Conservation (phyloP, 2,329 filamentous ascomycete genomes). For the Trichoderma harzianum region DNA sequence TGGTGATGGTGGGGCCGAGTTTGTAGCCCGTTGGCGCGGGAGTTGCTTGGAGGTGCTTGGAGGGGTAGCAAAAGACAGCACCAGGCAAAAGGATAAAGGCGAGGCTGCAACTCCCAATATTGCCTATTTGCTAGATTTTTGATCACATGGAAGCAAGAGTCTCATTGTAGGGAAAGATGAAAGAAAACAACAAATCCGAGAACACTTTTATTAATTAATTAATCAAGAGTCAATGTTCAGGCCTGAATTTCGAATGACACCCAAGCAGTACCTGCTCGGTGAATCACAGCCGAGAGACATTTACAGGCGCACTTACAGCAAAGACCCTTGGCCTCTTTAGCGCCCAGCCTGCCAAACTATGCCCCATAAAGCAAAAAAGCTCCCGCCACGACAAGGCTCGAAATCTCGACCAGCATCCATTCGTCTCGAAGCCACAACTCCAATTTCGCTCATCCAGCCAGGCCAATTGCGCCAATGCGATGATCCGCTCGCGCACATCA, state of each 20-base stretch:
- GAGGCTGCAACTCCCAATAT: neutral
- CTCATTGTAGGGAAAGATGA: neutral
- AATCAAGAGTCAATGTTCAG: neutral
- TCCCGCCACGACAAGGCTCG: neutral
- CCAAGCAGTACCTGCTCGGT: neutral
- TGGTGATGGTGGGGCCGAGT: conserved; percentile 15
- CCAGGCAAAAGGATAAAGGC: neutral
- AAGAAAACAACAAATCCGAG: neutral
- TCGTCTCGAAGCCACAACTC: neutral
- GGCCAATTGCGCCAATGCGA: conserved; percentile 21
- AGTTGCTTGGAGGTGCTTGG: neutral
- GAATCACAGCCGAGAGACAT: neutral
- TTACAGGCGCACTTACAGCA: neutral
- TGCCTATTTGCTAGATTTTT: neutral
- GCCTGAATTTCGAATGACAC: neutral
- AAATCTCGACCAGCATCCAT: neutral
- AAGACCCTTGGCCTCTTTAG: neutral
- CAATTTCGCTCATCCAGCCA: neutral
- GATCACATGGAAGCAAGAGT: neutral
- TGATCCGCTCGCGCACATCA: conserved; percentile 31
- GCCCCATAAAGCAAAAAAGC: neutral
- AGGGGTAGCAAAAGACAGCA: neutral
- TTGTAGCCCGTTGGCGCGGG: neutral
- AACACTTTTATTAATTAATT: neutral
- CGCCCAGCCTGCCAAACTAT: neutral